Evolutionary conservation across 768 basidiomycete species (phyloP).

Genomic region (Pseudohyphozyma bogoriensis): DNA sequence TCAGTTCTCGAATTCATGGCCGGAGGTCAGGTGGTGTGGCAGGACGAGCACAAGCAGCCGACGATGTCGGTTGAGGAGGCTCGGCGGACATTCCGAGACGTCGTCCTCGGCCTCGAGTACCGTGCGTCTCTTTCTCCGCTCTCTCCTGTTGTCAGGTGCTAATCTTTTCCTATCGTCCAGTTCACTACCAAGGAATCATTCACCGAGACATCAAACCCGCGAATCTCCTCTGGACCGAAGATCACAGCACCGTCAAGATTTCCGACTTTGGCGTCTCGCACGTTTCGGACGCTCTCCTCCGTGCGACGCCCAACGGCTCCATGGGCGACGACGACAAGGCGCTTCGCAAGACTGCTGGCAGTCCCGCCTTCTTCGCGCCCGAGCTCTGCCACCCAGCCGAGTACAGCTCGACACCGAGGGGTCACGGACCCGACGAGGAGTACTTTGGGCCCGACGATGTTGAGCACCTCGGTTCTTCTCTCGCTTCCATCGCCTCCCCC

Average conservation of each 20-base stretch:
- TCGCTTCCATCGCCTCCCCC: slow-evolving; percentile 1
- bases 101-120: slow-evolving; percentile 88
- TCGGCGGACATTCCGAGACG: slow-evolving; percentile 79
- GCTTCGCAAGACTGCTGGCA: slow-evolving; percentile 81
- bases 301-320: slow-evolving; percentile 48
- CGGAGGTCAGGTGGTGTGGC: slow-evolving; percentile 91
- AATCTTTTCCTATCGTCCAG: slow-evolving; percentile 42
- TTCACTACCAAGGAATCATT: slow-evolving; percentile 95
- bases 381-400: slow-evolving; percentile 69
- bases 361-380: slow-evolving; percentile 91
- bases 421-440: slow-evolving; percentile 33
- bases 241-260: slow-evolving; percentile 85
- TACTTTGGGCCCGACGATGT: slow-evolving; percentile 22
- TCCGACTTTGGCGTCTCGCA: slow-evolving; percentile 97
- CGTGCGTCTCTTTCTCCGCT: slow-evolving; percentile 48
- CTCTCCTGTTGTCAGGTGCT: neutral
- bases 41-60: slow-evolving; percentile 49
- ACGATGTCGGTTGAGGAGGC: slow-evolving; percentile 74
- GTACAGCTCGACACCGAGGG: slow-evolving; percentile 30
- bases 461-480: slow-evolving; percentile 10
- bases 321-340: slow-evolving; percentile 58
- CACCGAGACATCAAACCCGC: slow-evolving; percentile 99
- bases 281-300: slow-evolving; percentile 78
- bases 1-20: slow-evolving; percentile 92
- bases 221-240: slow-evolving; percentile 81